These are phyloP conservation scores for Tolypocladium ovalisporum DNA, from an alignment of 2,329 filamentous ascomycete species.

Conservation along the genomic window DNA sequence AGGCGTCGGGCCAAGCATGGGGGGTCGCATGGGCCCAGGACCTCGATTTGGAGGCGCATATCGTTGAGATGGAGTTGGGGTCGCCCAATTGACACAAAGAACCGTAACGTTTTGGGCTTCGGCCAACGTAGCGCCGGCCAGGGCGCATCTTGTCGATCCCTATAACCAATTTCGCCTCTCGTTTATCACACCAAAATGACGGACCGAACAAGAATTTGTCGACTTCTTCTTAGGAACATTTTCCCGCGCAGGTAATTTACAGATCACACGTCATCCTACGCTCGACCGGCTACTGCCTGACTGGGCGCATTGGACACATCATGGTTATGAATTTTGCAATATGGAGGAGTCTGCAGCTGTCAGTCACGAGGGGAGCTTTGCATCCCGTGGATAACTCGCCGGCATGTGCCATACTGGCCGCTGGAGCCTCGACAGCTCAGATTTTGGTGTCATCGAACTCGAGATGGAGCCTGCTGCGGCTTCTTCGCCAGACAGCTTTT, in stretches of 20 bases:
- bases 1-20: conserved; percentile 57
- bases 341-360: conserved; percentile 25
- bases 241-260: conserved; percentile 41
- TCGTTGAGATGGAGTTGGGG: conserved; percentile 27
- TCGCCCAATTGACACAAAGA: neutral
- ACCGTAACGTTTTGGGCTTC: neutral
- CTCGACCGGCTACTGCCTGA: conserved; percentile 35
- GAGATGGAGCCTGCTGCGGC: conserved; percentile 1
- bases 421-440: neutral
- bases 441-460: neutral
- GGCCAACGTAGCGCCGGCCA: neutral
- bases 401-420: neutral
- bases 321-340: conserved; percentile 52
- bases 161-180: conserved; percentile 17
- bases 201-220: conserved; percentile 33
- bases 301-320: conserved; percentile 48
- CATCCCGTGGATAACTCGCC: neutral
- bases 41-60: conserved; percentile 48
- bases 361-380: conserved; percentile 10
- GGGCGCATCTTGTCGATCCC: conserved; percentile 10
- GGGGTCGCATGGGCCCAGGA: conserved; percentile 44
- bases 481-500: neutral
- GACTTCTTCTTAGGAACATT: conserved; percentile 35
- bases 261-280: conserved; percentile 48
- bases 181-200: conserved; percentile 21